phyloP scores from a whole-genome alignment of 768 basidiomycete genomes.

The Termitomyces sp. region DNA sequence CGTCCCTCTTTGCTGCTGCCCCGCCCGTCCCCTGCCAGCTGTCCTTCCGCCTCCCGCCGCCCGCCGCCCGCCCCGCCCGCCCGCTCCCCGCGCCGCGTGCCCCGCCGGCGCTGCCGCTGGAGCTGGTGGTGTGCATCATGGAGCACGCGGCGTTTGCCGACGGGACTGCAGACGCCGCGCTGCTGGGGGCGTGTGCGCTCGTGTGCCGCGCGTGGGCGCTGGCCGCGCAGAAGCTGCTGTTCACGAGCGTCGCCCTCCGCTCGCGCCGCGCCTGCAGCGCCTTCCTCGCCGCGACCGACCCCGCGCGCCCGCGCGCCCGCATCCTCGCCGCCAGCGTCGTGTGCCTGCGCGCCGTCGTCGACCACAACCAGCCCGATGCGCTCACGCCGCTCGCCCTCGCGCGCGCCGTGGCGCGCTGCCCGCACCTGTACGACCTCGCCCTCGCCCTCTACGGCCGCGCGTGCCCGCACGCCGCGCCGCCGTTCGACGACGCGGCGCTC shows the following conservation, averaged over 20 bases:
- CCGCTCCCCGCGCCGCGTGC: constrained; percentile 12
- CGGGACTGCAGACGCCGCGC: constrained; percentile 25
- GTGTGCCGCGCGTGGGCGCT: constrained; percentile 65
- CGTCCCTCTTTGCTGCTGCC: neutral
- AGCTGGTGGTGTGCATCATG: constrained; percentile 58
- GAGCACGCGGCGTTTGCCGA: constrained; percentile 45
- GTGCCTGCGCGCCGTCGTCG: constrained; percentile 51
- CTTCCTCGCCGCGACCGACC: constrained; percentile 48
- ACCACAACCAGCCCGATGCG: constrained; percentile 56
- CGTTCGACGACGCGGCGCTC: constrained; percentile 49
- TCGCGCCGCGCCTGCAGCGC: constrained; percentile 48
- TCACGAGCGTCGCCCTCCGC: constrained; percentile 48
- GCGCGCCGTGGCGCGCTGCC: constrained; percentile 48
- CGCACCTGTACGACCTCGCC: constrained; percentile 49
- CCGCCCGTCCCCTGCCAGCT: constrained; percentile 27
- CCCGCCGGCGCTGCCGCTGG: constrained; percentile 44
- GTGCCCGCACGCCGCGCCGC: constrained; percentile 43
- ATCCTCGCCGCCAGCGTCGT: constrained; percentile 49
- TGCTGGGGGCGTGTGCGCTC: constrained; percentile 52
- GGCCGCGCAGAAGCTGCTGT: constrained; percentile 61
- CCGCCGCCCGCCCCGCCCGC: constrained; percentile 13
- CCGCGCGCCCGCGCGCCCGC: constrained; percentile 39
- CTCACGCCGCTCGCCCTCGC: neutral
- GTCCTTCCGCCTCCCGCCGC: constrained; percentile 32
- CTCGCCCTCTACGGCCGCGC: constrained; percentile 57